Percentiles rank a stretch among this genome's conserved stretches.
phyloP scores from a whole-genome alignment of 1,284 basidiomycete genomes.

The Heliocybe sulcata region DNA sequence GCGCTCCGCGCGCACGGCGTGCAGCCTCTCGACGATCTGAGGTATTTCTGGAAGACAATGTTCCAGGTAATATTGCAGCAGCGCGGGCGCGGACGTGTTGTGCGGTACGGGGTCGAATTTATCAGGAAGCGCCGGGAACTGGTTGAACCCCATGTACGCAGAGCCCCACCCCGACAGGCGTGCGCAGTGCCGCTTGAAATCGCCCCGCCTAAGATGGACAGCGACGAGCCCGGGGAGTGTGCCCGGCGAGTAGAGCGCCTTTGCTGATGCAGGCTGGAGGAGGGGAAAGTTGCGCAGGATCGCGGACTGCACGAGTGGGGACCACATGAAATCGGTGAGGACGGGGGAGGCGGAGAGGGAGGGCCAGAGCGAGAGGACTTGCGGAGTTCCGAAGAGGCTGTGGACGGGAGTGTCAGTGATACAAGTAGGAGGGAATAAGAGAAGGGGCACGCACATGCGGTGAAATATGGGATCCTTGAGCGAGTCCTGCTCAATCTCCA shows the following conservation, averaged over 20 bases:
- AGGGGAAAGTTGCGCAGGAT: conserved; percentile 24
- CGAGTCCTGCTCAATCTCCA: conserved; percentile 11
- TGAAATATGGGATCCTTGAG: conserved; percentile 22
- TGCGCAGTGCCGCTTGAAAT: conserved; percentile 45
- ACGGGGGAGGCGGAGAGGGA: conserved; percentile 28
- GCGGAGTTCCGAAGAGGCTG: conserved; percentile 14
- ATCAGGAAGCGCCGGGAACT: conserved; percentile 31
- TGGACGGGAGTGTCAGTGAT: background rate
- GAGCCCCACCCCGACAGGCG: conserved; percentile 34
- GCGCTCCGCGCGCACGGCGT: conserved; percentile 13
- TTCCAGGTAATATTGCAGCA: conserved; percentile 20
- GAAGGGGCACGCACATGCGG: conserved; percentile 16
- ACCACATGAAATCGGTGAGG: conserved; percentile 30
- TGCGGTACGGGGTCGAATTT: conserved; percentile 22
- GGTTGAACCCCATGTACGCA: conserved; percentile 34
- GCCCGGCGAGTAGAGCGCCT: conserved; percentile 7
- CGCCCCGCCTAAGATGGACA: conserved; percentile 54
- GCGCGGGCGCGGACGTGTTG: conserved; percentile 15
- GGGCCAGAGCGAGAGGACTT: conserved; percentile 28
- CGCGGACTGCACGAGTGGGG: conserved; percentile 27
- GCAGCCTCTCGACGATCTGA: conserved; percentile 29
- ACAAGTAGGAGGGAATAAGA: background rate
- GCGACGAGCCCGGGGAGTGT: conserved; percentile 37
- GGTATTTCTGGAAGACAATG: conserved; percentile 35
- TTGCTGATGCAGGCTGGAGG: conserved; percentile 17